A percentile compares a stretch with the other conserved stretches of the same genome.
Evolutionary conservation across 2,329 filamentous ascomycete species (phyloP).

Genomic region (Colletotrichum sp.): DNA sequence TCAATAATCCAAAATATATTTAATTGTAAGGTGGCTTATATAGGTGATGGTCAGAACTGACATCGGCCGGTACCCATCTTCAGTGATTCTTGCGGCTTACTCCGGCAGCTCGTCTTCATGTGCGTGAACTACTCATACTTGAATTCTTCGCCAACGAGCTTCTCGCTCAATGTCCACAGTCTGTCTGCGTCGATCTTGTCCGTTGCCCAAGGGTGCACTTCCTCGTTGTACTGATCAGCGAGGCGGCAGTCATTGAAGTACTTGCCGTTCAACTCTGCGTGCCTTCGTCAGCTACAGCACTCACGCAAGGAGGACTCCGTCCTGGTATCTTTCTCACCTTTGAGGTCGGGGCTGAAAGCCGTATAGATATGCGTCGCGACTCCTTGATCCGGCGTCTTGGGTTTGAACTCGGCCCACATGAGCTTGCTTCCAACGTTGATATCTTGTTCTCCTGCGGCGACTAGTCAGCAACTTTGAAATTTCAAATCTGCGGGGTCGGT

Average conservation of each 20-base stretch:
- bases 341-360: slow-evolving; percentile 32
- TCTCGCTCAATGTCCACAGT: slow-evolving; percentile 38
- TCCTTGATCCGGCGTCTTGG: slow-evolving; percentile 33
- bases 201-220: slow-evolving; percentile 31
- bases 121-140: slow-evolving; percentile 11
- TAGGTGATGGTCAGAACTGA: neutral
- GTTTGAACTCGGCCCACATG: slow-evolving; percentile 15
- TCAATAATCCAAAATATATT: neutral
- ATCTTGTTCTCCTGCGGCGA: slow-evolving; percentile 28
- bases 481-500: fast-evolving
- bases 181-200: slow-evolving; percentile 32
- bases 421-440: slow-evolving; percentile 22
- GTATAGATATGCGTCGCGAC: slow-evolving; percentile 33
- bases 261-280: slow-evolving; percentile 26
- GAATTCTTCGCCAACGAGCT: slow-evolving; percentile 36
- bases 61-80: neutral
- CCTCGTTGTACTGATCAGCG: slow-evolving; percentile 26
- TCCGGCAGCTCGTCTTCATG: neutral
- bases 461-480: neutral
- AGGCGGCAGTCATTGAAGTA: slow-evolving; percentile 34
- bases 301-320: neutral
- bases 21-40: neutral
- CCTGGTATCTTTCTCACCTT: neutral
- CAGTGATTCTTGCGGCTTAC: neutral
- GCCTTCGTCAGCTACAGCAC: neutral